Conservation (phyloP, 139 green algal species). For the Chlamydomonas incerta region DNA sequence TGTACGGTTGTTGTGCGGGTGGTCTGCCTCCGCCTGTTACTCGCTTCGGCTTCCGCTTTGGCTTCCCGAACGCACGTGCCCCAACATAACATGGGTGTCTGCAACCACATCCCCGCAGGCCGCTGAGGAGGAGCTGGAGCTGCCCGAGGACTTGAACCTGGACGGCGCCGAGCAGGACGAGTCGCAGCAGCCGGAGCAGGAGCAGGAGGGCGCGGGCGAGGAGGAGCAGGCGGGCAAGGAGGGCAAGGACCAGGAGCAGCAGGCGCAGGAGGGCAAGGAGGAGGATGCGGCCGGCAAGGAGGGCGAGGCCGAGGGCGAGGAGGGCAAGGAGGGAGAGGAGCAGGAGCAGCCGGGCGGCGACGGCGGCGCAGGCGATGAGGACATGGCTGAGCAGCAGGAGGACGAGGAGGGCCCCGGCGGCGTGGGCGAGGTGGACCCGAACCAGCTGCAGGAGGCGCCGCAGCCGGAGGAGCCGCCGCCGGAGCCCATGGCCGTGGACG, state of each 20-base stretch:
- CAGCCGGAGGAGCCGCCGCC: conserved; percentile 40
- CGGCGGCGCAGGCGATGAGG: conserved; percentile 38
- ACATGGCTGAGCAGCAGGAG: conserved; percentile 13
- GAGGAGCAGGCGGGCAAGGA: conserved; percentile 35
- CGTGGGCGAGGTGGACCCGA: conserved; percentile 32
- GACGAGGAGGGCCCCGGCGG: conserved; percentile 13
- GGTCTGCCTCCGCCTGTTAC: too few relatives aligned
- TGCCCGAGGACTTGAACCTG: conserved; percentile 89
- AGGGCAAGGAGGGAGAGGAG: conserved; percentile 56
- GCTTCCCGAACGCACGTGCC: too few relatives aligned
- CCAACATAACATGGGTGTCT: too few relatives aligned
- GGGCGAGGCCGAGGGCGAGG: conserved; percentile 1
- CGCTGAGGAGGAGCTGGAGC: conserved; percentile 77
- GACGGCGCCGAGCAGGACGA: conserved; percentile 72
- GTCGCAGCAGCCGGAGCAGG: conserved; percentile 40
- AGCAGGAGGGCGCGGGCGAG: conserved; percentile 33
- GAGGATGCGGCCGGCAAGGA: conserved; percentile 43
- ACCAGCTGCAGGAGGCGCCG: conserved; percentile 35
- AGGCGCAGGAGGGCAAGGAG: conserved; percentile 37
- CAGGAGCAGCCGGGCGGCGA: conserved; percentile 45
- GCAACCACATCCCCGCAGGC: conserved; percentile 53
- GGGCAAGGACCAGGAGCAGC: conserved; percentile 33
- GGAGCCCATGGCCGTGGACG: conserved; percentile 40
- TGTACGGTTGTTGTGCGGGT: too few relatives aligned
- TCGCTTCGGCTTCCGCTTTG: too few relatives aligned